phyloP scores from a whole-genome alignment of 2,329 filamentous ascomycete species.

The Nigrograna mackinnonii region DNA sequence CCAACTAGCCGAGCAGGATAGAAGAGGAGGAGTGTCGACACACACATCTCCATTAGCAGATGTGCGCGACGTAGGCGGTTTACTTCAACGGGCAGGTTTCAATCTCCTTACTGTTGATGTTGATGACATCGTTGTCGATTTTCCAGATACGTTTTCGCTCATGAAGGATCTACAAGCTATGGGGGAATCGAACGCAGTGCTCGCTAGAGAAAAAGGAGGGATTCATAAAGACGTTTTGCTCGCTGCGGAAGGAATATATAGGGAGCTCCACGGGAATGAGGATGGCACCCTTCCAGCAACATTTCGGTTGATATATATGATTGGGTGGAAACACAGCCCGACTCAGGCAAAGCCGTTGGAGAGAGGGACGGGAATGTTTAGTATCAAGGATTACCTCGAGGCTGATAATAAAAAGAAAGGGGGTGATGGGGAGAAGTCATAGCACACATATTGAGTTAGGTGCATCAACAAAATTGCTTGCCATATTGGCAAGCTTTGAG shows the following conservation, averaged over 20 bases:
- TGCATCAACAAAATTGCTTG: no score
- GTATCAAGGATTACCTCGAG: slow-evolving; percentile 80
- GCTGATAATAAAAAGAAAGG: slow-evolving; percentile 42
- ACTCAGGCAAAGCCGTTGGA: slow-evolving; percentile 79
- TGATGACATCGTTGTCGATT: slow-evolving; percentile 96
- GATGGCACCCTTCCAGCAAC: slow-evolving; percentile 75
- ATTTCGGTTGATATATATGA: slow-evolving; percentile 97
- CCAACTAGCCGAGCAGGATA: slow-evolving; percentile 88
- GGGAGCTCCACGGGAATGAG: slow-evolving; percentile 78
- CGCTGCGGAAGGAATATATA: slow-evolving; percentile 87
- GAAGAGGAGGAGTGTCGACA: slow-evolving; percentile 86
- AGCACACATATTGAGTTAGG: no score
- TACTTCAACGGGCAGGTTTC: slow-evolving; percentile 86
- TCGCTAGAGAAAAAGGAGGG: slow-evolving; percentile 77
- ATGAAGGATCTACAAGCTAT: slow-evolving; percentile 96
- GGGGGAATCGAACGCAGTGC: slow-evolving; percentile 90
- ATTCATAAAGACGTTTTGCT: slow-evolving; percentile 83
- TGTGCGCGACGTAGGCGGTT: slow-evolving; percentile 84
- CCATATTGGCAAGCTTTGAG: no score
- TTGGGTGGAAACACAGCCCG: slow-evolving; percentile 89
- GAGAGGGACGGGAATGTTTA: slow-evolving; percentile 84
- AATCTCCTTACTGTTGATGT: slow-evolving; percentile 96
- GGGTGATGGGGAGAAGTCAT: slow-evolving; percentile 10
- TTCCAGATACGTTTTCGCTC: slow-evolving; percentile 83
- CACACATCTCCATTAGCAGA: slow-evolving; percentile 92